phyloP scores from a whole-genome alignment of 495 filamentous ascomycete genomes.

The Penicillium manginii region DNA sequence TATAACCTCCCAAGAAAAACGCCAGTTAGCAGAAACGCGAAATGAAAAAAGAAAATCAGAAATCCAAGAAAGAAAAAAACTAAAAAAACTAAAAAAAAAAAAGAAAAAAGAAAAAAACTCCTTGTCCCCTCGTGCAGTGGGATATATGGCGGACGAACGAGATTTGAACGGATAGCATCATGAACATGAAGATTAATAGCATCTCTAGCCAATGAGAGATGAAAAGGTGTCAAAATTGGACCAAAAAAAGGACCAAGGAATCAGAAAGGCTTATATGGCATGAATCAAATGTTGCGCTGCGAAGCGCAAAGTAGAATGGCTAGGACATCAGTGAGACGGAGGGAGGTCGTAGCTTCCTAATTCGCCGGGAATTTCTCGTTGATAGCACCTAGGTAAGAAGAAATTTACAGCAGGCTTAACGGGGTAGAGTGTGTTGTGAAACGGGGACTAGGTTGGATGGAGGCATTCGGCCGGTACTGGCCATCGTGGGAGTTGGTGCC shows the following conservation, averaged over 20 bases:
- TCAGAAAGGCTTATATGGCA: constrained; percentile 11
- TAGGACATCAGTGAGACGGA: not conserved
- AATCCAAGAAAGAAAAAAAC: constrained; percentile 11
- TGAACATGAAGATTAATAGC: constrained; percentile 20
- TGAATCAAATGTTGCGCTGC: not conserved
- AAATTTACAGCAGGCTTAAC: constrained; percentile 20
- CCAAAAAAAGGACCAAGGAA: not conserved
- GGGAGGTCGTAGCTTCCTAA: not conserved
- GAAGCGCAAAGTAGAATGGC: not conserved
- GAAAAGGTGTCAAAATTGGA: not conserved
- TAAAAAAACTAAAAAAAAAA: constrained; percentile 9
- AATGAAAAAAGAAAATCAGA: constrained; percentile 7
- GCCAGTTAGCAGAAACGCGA: constrained; percentile 7
- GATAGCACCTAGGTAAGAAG: constrained; percentile 16
- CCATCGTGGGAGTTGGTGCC: constrained; percentile 36
- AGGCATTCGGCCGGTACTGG: constrained; percentile 30
- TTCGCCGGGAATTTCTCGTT: constrained; percentile 18
- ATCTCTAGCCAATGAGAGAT: constrained; percentile 14
- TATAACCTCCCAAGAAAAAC: constrained; percentile 9
- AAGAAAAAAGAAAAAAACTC: constrained; percentile 16
- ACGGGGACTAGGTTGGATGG: constrained; percentile 37
- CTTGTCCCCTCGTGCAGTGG: constrained; percentile 27
- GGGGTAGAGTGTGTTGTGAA: constrained; percentile 35
- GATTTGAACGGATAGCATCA: constrained; percentile 19
- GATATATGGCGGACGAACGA: constrained; percentile 29